phyloP scores from a whole-genome alignment of 345 rosid genomes.

The Linum lewisii region DNA sequence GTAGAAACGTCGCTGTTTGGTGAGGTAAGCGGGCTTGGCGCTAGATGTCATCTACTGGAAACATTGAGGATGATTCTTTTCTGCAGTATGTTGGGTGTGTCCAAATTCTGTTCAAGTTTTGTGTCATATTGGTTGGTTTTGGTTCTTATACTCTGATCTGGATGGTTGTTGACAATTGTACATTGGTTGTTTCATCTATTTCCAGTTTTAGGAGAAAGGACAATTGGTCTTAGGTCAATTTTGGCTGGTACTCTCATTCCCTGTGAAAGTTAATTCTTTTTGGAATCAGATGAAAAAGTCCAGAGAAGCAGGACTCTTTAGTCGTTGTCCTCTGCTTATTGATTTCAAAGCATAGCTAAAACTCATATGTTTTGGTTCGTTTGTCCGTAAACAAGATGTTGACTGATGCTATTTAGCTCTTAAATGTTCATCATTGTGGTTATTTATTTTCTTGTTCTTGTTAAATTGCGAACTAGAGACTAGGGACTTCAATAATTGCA shows the following conservation, averaged over 20 bases:
- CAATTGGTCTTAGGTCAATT: not conserved
- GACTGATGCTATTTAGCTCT: not conserved
- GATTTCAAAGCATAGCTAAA: too few relatives aligned
- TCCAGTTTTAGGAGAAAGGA: not conserved
- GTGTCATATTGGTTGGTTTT: not conserved
- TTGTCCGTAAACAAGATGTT: not conserved
- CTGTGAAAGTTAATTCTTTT: too few relatives aligned
- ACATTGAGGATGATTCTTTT: not conserved
- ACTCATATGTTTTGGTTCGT: too few relatives aligned
- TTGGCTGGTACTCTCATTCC: not conserved
- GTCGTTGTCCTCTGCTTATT: too few relatives aligned
- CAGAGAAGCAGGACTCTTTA: not conserved
- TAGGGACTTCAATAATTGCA: not conserved
- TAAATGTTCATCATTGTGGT: not conserved
- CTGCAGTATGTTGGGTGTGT: not conserved
- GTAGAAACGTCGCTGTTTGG: not conserved
- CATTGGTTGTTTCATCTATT: too few relatives aligned
- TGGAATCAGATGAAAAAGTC: not conserved
- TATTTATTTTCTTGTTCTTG: not conserved
- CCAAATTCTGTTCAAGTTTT: not conserved
- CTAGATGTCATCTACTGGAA: not conserved
- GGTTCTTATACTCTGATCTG: not conserved
- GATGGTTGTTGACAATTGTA: not conserved
- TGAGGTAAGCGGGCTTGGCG: not conserved
- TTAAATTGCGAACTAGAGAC: not conserved